Percentiles rank a stretch among this genome's conserved stretches.
These are phyloP conservation scores for Leccinellum luteum DNA, from an alignment of 768 basidiomycete genomes.

Conservation along the genomic window DNA sequence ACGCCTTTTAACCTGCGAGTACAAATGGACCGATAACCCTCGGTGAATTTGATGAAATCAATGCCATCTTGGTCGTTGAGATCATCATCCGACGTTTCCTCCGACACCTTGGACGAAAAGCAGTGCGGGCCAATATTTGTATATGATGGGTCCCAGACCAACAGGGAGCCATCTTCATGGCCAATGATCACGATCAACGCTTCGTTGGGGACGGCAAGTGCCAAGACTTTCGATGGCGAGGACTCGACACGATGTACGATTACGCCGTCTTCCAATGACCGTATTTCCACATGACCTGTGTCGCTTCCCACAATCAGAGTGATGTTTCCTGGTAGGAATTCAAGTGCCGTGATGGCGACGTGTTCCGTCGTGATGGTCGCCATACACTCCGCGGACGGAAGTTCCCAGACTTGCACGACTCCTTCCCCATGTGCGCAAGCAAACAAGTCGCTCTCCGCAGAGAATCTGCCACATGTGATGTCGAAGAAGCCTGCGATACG, in stretches of 20 bases:
- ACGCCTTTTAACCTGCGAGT: conserved; percentile 14
- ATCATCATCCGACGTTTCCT: not conserved
- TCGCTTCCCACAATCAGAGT: conserved; percentile 11
- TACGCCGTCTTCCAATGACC: conserved; percentile 13
- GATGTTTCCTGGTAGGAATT: conserved; percentile 10
- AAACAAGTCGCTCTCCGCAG: conserved; percentile 10
- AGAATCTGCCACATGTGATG: conserved; percentile 14
- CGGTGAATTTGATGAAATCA: conserved; percentile 12
- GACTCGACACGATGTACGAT: conserved; percentile 4
- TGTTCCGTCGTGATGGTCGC: conserved; percentile 11
- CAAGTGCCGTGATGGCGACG: conserved; percentile 9
- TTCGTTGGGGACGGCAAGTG: conserved; percentile 10
- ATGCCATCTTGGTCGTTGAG: conserved; percentile 1
- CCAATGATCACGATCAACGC: conserved; percentile 12
- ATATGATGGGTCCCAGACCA: conserved; percentile 16
- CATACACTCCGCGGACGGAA: conserved; percentile 9
- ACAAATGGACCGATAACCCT: conserved; percentile 1
- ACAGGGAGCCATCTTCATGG: conserved; percentile 13
- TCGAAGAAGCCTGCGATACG: conserved; percentile 14
- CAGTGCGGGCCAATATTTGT: conserved; percentile 3
- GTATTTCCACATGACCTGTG: conserved; percentile 11
- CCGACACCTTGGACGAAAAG: not conserved
- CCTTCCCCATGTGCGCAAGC: conserved; percentile 17
- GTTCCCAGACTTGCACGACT: conserved; percentile 18
- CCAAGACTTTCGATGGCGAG: conserved; percentile 7